Evolutionary conservation across 495 filamentous ascomycete genomes (phyloP), one percentile per base, ranked within the genome.

Genomic region (Hypoxylon trugodes): DNA sequence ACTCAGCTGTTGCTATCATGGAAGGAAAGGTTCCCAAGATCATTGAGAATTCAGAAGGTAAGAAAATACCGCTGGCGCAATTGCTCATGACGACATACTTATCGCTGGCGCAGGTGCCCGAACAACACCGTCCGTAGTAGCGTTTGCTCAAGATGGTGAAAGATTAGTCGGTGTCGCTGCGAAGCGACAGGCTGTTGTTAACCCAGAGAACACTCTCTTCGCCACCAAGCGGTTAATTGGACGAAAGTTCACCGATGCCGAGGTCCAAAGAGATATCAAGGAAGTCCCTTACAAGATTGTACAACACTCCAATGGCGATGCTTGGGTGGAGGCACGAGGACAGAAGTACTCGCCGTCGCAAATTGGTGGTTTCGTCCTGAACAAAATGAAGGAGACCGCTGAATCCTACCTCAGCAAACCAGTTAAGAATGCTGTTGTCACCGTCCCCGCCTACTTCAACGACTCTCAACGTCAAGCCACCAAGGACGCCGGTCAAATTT

Each of bases 271-370:
- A 73, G 95, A 98, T 69, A 94, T 98, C 77, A 91, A 95, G 79
- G 91, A 98, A 79, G 95, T 98, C 10, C 95, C 95, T 50, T 98
- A 96, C 86, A 98, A 98, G 86, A 98, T 98, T 70, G 89, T 98
- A 41, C 94, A 97, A 79, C 95, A 98, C 87, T 86, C 83, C 78
- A 98, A 98, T 74, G 95, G 95, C 68, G 95, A 98, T 70, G 95
- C 95, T 68, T 98, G 95, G 95, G 89, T 98, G 54, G 88, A 94
- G 81, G 93, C 95, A 68, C 92, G 92, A 68, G 93, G 91, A 70
- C 87, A 97, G 79, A 96, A 92, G 76, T 98, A 98, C 85, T 98
- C 95, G 65, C 95, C 95, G 36, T 97, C 94, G 4, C 95, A 98
- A 81, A 91, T 98, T 65, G 95, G 95, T 83, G 95, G 95, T 71